A percentile compares a stretch with the other conserved stretches of the same genome.
These are phyloP conservation scores for Spiraea crenata DNA, from an alignment of 331 rosid species.

Conservation along the genomic window DNA sequence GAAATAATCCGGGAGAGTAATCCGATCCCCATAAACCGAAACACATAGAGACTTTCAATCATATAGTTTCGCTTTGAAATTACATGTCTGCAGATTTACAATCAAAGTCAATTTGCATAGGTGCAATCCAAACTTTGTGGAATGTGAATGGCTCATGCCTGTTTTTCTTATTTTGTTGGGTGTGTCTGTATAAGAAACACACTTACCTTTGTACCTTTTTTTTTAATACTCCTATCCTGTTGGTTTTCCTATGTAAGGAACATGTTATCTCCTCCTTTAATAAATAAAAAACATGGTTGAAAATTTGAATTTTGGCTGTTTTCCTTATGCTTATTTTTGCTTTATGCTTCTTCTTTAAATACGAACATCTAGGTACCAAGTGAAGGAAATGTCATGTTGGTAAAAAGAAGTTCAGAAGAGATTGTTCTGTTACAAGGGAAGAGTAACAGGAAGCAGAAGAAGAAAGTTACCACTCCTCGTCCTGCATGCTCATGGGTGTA, in stretches of 20 bases:
- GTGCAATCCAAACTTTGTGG: background rate
- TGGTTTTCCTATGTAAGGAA: too few species aligned
- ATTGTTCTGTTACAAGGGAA: conserved; percentile 19
- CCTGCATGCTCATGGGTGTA: conserved; percentile 48
- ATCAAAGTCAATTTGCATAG: background rate
- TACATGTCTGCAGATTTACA: background rate
- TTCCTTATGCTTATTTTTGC: too few species aligned
- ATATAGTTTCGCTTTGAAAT: background rate
- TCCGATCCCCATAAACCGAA: background rate
- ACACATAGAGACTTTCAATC: background rate
- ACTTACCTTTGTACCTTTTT: background rate
- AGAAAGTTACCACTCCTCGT: conserved; percentile 31
- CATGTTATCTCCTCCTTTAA: too few species aligned
- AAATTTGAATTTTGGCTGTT: too few species aligned
- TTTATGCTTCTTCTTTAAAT: background rate
- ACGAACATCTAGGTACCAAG: conserved; percentile 8
- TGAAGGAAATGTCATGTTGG: conserved; percentile 21
- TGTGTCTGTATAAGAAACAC: background rate
- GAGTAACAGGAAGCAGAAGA: conserved; percentile 28
- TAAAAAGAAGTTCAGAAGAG: conserved; percentile 20
- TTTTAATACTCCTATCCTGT: too few species aligned
- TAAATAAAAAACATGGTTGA: too few species aligned
- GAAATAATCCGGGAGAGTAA: background rate
- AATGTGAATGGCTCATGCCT: background rate
- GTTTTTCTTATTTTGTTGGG: background rate